Percentiles rank a stretch among this genome's conserved stretches.
phyloP scores from a whole-genome alignment of 2,329 filamentous ascomycete genomes.

The Hawksworthiomyces lignivorus region DNA sequence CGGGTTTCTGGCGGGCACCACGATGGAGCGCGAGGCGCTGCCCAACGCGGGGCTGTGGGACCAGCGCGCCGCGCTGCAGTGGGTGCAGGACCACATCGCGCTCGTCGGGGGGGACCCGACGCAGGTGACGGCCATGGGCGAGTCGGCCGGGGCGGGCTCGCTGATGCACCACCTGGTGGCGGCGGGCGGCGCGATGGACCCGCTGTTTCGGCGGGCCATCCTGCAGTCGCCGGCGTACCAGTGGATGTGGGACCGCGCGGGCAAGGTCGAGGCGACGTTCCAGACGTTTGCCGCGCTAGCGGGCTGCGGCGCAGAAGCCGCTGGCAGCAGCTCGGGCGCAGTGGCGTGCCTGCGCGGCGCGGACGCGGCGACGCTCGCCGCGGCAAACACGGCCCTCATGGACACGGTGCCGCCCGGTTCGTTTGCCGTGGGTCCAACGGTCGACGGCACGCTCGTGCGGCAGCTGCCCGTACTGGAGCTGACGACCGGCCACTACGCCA shows the following conservation, averaged over 20 bases:
- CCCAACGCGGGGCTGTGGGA: constrained; percentile 38
- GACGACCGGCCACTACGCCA: constrained; percentile 20
- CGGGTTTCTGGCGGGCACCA: constrained; percentile 38
- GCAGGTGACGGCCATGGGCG: constrained; percentile 40
- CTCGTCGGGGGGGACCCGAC: constrained; percentile 39
- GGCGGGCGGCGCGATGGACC: constrained; percentile 33
- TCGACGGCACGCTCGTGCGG: constrained; percentile 24
- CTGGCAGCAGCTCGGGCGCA: constrained; percentile 1
- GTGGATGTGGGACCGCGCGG: constrained; percentile 26
- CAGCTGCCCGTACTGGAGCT: constrained; percentile 25
- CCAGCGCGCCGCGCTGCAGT: constrained; percentile 37
- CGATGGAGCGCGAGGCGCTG: constrained; percentile 32
- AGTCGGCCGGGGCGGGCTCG: constrained; percentile 43
- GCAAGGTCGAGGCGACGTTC: constrained; percentile 22
- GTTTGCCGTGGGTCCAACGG: constrained; percentile 25
- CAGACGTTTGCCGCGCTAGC: constrained; percentile 24
- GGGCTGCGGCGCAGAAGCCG: constrained; percentile 22
- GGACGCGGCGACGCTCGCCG: constrained; percentile 16
- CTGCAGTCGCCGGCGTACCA: constrained; percentile 29
- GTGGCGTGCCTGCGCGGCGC: constrained; percentile 22
- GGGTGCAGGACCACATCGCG: constrained; percentile 39
- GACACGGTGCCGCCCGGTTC: constrained; percentile 19
- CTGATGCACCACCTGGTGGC: constrained; percentile 43
- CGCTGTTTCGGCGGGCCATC: constrained; percentile 31
- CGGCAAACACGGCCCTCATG: constrained; percentile 22